Evolutionary conservation across 768 basidiomycete genomes (phyloP).

Genomic region (Amanita phalloides): DNA sequence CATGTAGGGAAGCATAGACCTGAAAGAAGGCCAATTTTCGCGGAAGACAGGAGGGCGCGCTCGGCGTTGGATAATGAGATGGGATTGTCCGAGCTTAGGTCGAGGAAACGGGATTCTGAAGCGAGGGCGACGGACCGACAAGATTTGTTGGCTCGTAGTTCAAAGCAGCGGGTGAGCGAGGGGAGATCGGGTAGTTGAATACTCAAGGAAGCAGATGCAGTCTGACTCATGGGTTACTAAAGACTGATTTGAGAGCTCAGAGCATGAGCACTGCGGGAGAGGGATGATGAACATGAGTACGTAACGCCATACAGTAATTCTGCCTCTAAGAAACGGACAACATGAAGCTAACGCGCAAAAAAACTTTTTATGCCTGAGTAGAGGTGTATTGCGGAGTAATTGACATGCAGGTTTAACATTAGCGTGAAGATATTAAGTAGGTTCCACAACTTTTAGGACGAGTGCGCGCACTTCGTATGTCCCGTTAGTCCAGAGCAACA

Average conservation of each 20-base stretch:
- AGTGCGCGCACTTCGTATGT: not conserved
- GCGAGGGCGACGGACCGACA: conserved; percentile 21
- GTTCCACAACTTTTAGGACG: not conserved
- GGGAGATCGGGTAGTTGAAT: too few relatives aligned
- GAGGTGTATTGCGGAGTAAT: not conserved
- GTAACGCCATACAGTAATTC: too few relatives aligned
- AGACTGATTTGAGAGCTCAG: too few relatives aligned
- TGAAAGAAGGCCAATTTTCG: conserved; percentile 39
- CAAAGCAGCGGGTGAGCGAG: conserved; percentile 16
- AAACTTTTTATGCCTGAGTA: not conserved
- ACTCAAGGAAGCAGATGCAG: too few relatives aligned
- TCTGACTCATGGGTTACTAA: too few relatives aligned
- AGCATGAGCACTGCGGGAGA: too few relatives aligned
- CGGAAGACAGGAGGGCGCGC: conserved; percentile 15
- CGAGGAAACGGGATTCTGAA: conserved; percentile 22
- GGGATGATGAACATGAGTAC: too few relatives aligned
- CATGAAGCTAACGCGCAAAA: too few relatives aligned
- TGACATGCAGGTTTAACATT: not conserved
- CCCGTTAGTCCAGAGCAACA: not conserved
- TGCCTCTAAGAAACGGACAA: too few relatives aligned
- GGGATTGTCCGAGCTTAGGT: not conserved
- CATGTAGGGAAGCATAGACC: conserved; percentile 49
- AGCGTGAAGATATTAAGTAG: not conserved
- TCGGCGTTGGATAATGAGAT: conserved; percentile 15
- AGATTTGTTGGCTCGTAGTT: conserved; percentile 27